Evolutionary conservation across 345 rosid species (phyloP).

Genomic region (sweet orange (Citrus sinensis)): DNA sequence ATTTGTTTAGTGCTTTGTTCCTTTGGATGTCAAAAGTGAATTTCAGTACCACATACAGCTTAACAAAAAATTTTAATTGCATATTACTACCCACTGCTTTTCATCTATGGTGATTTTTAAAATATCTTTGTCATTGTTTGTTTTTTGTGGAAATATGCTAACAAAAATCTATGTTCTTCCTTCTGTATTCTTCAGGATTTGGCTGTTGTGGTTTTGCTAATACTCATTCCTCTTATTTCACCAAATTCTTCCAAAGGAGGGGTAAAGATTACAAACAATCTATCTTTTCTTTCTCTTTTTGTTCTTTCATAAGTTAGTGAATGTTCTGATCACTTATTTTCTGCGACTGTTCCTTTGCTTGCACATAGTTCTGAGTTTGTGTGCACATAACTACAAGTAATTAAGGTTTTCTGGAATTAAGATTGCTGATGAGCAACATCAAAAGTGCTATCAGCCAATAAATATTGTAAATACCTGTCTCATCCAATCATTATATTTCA

Average conservation of each 20-base stretch:
- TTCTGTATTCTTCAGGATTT: constrained; percentile 62
- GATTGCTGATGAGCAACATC: neutral
- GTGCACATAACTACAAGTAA: neutral
- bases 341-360: neutral
- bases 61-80: neutral
- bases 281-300: constrained; percentile 12
- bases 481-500: constrained; percentile 2
- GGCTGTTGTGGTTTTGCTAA: constrained; percentile 95
- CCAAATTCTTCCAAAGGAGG: constrained; percentile 99
- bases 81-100: neutral
- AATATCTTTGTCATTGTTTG: neutral
- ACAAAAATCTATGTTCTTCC: constrained; percentile 6
- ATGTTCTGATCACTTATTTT: constrained; percentile 10
- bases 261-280: constrained; percentile 47
- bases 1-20: neutral
- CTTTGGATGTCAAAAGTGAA: neutral
- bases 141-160: constrained; percentile 5
- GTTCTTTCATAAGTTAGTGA: constrained; percentile 9
- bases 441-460: neutral
- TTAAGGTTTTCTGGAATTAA: neutral
- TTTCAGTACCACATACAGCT: neutral
- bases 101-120: neutral
- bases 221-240: constrained; percentile 96
- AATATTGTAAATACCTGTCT: neutral
- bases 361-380: neutral